phyloP scores from a whole-genome alignment of 1,284 basidiomycete species.

The Leccinum solheimii region DNA sequence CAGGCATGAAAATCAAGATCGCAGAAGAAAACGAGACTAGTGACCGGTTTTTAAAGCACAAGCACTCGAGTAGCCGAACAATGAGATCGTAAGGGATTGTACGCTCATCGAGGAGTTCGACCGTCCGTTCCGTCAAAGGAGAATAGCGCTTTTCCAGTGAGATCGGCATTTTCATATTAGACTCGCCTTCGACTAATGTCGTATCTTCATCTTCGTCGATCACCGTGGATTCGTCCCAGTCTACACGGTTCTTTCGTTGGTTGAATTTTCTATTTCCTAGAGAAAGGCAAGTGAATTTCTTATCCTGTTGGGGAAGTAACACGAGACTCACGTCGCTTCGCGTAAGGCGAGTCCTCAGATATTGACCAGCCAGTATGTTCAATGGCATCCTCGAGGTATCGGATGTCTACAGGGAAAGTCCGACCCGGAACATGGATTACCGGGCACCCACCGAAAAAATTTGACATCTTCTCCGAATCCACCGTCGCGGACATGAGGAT shows the following conservation, averaged over 20 bases:
- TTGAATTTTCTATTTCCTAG: slow-evolving; percentile 64
- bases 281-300: slow-evolving; percentile 16
- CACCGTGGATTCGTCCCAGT: slow-evolving; percentile 75
- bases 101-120: slow-evolving; percentile 89
- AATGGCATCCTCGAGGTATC: slow-evolving; percentile 92
- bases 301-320: neutral
- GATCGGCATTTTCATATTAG: slow-evolving; percentile 43
- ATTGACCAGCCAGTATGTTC: slow-evolving; percentile 87
- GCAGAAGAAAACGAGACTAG: slow-evolving; percentile 74
- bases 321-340: slow-evolving; percentile 58
- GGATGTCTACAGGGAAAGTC: slow-evolving; percentile 93
- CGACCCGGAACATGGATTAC: slow-evolving; percentile 89
- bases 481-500: slow-evolving; percentile 98
- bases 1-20: slow-evolving; percentile 93
- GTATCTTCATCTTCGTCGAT: slow-evolving; percentile 75
- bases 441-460: slow-evolving; percentile 90
- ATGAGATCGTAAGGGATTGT: slow-evolving; percentile 91
- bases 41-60: slow-evolving; percentile 74
- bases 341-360: slow-evolving; percentile 84
- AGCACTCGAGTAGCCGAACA: slow-evolving; percentile 77
- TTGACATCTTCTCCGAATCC: slow-evolving; percentile 93
- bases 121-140: slow-evolving; percentile 69
- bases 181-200: slow-evolving; percentile 26
- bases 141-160: slow-evolving; percentile 77
- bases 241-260: slow-evolving; percentile 58